Conservation (phyloP, 768 basidiomycete genomes). For the Neoboletus brunneissimus region DNA sequence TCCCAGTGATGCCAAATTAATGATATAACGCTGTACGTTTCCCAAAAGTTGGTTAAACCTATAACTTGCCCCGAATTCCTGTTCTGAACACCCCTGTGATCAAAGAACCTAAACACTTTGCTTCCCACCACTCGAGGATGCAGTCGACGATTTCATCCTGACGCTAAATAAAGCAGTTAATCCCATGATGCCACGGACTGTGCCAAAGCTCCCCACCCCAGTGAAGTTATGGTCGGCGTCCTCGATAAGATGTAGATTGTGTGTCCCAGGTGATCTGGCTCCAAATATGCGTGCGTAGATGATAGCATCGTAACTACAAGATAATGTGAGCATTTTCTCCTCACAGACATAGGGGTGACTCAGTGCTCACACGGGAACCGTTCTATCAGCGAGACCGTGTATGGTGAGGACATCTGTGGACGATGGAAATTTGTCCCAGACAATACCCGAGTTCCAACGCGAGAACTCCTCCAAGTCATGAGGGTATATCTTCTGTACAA, state of each 20-base stretch:
- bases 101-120: slow-evolving; percentile 44
- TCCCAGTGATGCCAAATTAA: neutral
- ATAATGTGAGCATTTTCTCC: neutral
- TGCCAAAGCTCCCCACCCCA: slow-evolving; percentile 37
- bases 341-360: neutral
- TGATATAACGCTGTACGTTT: neutral
- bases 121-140: slow-evolving; percentile 67
- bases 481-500: slow-evolving; percentile 51
- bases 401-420: slow-evolving; percentile 66
- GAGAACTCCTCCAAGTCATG: slow-evolving; percentile 62
- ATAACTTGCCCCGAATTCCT: slow-evolving; percentile 51
- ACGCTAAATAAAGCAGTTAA: slow-evolving; percentile 34
- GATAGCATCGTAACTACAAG: slow-evolving; percentile 61
- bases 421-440: slow-evolving; percentile 67
- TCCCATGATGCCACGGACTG: neutral
- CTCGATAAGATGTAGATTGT: slow-evolving; percentile 67
- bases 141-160: slow-evolving; percentile 65
- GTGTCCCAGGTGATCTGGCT: slow-evolving; percentile 59
- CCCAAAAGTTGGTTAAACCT: slow-evolving; percentile 5
- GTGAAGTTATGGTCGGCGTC: slow-evolving; percentile 79
- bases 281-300: slow-evolving; percentile 66
- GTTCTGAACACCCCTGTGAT: slow-evolving; percentile 64
- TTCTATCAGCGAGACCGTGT: slow-evolving; percentile 69
- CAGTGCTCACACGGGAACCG: slow-evolving; percentile 70
- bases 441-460: slow-evolving; percentile 61